Evolutionary conservation across 2,329 filamentous ascomycete genomes (phyloP).

Genomic region (Hawksworthiomyces lignivorus): DNA sequence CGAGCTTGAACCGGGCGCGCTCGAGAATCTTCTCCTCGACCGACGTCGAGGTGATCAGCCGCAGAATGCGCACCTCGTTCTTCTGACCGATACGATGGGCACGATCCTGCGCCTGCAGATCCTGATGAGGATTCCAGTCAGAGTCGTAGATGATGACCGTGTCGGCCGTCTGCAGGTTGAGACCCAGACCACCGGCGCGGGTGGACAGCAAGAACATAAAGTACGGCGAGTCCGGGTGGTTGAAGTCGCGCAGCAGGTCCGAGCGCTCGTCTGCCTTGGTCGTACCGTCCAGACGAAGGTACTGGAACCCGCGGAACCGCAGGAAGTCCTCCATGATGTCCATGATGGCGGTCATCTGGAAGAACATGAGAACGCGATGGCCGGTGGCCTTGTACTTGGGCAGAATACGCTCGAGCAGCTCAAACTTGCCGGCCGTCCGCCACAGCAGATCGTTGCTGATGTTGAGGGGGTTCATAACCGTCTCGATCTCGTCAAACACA

Average conservation of each 20-base stretch:
- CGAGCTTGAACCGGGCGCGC: constrained; percentile 92
- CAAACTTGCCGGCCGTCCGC: constrained; percentile 95
- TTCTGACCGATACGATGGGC: constrained; percentile 99
- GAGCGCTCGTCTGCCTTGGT: constrained; percentile 97
- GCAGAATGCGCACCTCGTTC: constrained; percentile 95
- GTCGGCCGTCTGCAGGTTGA: constrained; percentile 95
- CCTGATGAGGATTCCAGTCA: constrained; percentile 98
- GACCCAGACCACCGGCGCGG: constrained; percentile 91
- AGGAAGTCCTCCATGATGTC: constrained; percentile 99
- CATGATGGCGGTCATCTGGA: constrained; percentile 99
- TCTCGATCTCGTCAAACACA: constrained; percentile 95
- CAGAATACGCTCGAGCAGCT: constrained; percentile 82
- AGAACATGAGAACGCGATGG: constrained; percentile 98
- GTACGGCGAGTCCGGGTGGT: constrained; percentile 81
- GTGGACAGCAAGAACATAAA: constrained; percentile 99
- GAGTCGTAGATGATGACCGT: constrained; percentile 99
- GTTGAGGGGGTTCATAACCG: constrained; percentile 88
- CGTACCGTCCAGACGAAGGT: constrained; percentile 88
- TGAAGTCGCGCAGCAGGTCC: constrained; percentile 81
- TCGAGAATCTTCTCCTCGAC: constrained; percentile 98
- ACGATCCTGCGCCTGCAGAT: constrained; percentile 98
- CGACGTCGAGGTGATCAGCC: constrained; percentile 92
- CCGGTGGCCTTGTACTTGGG: constrained; percentile 89
- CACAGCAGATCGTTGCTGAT: constrained; percentile 89
- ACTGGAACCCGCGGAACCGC: constrained; percentile 72